Evolutionary conservation across 2,329 filamentous ascomycete genomes (phyloP), one percentile per base, ranked within the genome.

Genomic region (Penicillium occitanis): DNA sequence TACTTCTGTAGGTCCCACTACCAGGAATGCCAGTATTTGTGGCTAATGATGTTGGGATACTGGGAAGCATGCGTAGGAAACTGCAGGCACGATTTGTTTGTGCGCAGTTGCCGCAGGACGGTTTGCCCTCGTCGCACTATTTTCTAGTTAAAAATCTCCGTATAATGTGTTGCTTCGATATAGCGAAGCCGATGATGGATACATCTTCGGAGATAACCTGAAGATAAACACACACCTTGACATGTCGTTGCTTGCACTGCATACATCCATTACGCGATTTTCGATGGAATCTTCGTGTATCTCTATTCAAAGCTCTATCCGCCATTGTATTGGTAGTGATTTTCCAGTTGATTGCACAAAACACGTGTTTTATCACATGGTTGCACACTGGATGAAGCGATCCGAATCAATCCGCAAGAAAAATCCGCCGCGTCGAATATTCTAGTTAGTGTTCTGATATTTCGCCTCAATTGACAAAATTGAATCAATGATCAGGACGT

Each of bases 181-280:
- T 46, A 63, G 10, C 3, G 19, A 35, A 6, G 19, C 30, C 2
- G 25, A 59, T 61, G 37, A n/a, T 10, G 1, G 13, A 64, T 2
- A 50, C 50, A 44, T 44, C 19, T 14, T 63, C 17, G 25, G 25
- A 44, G 25, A 28, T 57, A 37, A 51, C 13, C 19, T 11, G 11
- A 30, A 10, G 14, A 13, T 22, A 14, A n/a, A 58, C 35, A 53
- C 62, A n/a, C 11, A 69, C 68, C 64, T 69, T 69, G 64, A 69
- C 66, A 53, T 67, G 68, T 22, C 68, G 68, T 25, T 60, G 64
- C 42, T 69, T 69, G 64, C 68, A 69, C 51, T 69, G 68, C 28
- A 53, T 44, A 37, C 68, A 69, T 13, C 68, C 68, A 55, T 66
- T 62, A 37, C 68, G 64, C 42, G 66, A 68, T 35, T 69, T 69